phyloP scores from a whole-genome alignment of 257 asterid species.

The Solanum etuberosum region DNA sequence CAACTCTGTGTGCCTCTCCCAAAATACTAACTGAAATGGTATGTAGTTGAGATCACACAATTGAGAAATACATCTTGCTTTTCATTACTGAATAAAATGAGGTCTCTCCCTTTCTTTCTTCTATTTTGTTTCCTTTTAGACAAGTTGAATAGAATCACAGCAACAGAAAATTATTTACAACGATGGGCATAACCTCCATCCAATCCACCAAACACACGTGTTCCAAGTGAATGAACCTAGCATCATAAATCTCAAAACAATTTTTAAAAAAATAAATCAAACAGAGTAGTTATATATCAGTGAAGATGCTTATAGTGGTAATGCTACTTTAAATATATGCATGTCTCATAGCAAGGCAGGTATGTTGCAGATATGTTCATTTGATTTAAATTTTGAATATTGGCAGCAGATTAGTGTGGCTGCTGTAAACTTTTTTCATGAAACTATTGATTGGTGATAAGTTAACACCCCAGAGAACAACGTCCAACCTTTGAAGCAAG shows the following conservation, averaged over 20 bases:
- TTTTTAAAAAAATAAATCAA: background rate
- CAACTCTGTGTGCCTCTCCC: background rate
- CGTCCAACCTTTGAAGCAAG: background rate
- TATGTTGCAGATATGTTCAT: background rate
- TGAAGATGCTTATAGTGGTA: background rate
- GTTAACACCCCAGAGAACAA: background rate
- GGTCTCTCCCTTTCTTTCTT: background rate
- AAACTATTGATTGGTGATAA: background rate
- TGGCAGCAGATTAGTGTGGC: background rate
- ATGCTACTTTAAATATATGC: background rate
- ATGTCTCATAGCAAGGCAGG: background rate
- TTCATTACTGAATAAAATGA: background rate
- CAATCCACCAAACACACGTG: background rate
- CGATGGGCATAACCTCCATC: background rate
- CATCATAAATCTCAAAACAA: background rate
- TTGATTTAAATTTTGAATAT: background rate
- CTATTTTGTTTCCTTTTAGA: background rate
- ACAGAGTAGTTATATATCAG: background rate
- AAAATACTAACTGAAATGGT: background rate
- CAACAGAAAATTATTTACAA: background rate
- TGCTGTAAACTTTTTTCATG: background rate
- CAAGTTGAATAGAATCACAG: background rate
- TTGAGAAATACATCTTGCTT: background rate
- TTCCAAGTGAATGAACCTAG: background rate
- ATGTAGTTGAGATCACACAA: background rate